Evolutionary conservation across 495 filamentous ascomycete genomes (phyloP), one percentile per base, ranked within the genome.

Genomic region (Penicillium paradoxum): DNA sequence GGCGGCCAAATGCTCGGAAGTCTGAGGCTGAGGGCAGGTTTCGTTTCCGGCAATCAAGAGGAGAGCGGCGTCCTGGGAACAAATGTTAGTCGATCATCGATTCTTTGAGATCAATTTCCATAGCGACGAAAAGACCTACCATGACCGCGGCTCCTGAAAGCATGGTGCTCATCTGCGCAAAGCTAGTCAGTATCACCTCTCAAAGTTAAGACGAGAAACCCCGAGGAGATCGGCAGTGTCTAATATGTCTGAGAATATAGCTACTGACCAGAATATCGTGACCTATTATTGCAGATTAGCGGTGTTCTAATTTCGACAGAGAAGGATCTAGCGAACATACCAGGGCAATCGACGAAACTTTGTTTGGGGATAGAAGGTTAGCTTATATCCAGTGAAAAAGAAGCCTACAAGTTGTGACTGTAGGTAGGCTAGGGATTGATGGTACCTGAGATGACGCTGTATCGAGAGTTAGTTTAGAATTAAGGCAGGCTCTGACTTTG

Each of bases 61-160:
- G 27, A 98, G 81, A 29, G 95, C 95, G 44, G 93, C 93, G 71
- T 98, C 93, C 46, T 49, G n/a, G 4, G 2, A 37, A 38, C n/a
- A 22, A 8, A 37, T 13, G 22, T 49, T 29, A 49, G 46, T 18
- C 14, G 3, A 38, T 37, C n/a, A 1, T 2, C 10, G 10, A 18
- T 33, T 8, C 18, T 18, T 49, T 17, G 4, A 17, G 6, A 10
- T 10, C 8, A 5, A 6, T 18, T 17, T 22, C 11, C 22, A 10
- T 5, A 25, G 22, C 15, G 9, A 6, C 8, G 3, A 24, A 29
- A 14, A 19, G 27, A 49, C 46, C 7, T 18, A 49, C 46, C 93
- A 98, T 98, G 79, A 98, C 93, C 38, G 93, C 93, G 63, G 93
- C 93, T 65, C 93, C 95, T 67, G 93, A 98, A 74, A 97, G 85